These are phyloP conservation scores for Auricularia sp. DNA, from an alignment of 768 basidiomycete genomes.

Conservation along the genomic window DNA sequence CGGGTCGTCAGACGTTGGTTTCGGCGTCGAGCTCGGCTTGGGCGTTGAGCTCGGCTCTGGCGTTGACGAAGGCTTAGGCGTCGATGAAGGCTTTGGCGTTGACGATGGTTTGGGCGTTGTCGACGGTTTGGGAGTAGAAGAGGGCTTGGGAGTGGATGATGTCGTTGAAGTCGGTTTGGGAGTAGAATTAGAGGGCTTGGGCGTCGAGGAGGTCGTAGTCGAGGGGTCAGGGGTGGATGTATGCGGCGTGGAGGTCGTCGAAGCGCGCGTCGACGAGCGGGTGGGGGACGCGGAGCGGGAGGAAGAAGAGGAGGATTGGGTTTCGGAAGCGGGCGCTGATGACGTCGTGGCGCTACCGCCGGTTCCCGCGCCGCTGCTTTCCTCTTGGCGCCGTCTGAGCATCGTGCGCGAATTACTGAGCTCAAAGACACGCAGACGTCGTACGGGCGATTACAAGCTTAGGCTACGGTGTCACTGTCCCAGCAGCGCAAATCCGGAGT, in stretches of 20 bases:
- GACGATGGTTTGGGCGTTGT: not conserved
- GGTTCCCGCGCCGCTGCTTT: not conserved
- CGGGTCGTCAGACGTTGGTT: too few relatives aligned
- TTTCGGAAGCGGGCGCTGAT: not conserved
- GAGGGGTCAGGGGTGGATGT: not conserved
- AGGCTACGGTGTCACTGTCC: too few relatives aligned
- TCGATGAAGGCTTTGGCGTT: not conserved
- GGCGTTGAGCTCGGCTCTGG: not conserved
- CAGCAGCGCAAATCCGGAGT: too few relatives aligned
- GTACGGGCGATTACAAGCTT: too few relatives aligned
- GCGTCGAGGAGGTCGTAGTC: not conserved
- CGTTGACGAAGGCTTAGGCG: not conserved
- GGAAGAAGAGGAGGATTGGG: not conserved
- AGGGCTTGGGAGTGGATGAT: conserved; percentile 13
- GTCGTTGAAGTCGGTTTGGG: conserved; percentile 7
- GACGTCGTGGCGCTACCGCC: not conserved
- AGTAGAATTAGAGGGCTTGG: conserved; percentile 39
- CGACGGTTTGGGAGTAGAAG: conserved; percentile 17
- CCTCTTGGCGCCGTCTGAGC: too few relatives aligned
- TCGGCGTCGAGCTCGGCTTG: too few relatives aligned
- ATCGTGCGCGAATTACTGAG: too few relatives aligned
- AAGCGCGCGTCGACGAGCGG: not conserved
- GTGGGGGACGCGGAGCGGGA: not conserved
- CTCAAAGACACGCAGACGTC: too few relatives aligned
- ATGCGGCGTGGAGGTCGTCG: not conserved